Evolutionary conservation across 805 yeast genomes (phyloP).

Genomic region (Zygotorulaspora chibaensis): DNA sequence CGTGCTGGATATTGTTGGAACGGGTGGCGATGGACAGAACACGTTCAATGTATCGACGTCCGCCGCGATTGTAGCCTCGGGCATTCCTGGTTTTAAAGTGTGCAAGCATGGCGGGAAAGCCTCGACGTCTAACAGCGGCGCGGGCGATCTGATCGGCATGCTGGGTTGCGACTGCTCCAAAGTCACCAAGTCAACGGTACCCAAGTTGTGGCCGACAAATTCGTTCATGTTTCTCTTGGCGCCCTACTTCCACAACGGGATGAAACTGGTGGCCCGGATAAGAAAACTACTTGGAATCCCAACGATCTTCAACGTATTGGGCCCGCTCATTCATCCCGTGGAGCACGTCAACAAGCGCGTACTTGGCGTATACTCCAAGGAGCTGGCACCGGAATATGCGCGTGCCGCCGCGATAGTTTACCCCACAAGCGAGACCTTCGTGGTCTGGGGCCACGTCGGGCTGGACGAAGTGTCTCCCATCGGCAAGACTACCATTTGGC

Average conservation of each 20-base stretch:
- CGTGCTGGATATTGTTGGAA: conserved; percentile 80
- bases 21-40: conserved; percentile 98
- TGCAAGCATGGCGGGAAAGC: conserved; percentile 99
- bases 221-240: conserved; percentile 75
- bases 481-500: conserved; percentile 81
- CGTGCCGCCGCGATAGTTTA: conserved; percentile 63
- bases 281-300: conserved; percentile 81
- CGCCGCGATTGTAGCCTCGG: conserved; percentile 90
- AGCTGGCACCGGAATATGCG: conserved; percentile 79
- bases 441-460: conserved; percentile 91
- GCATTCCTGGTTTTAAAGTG: conserved; percentile 63
- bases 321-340: conserved; percentile 91
- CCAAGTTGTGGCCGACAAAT: conserved; percentile 45
- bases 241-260: conserved; percentile 89
- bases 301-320: conserved; percentile 88
- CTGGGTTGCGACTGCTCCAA: conserved; percentile 80
- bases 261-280: conserved; percentile 77
- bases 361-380: conserved; percentile 81
- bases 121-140: conserved; percentile 86
- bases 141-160: conserved; percentile 78
- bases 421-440: conserved; percentile 54
- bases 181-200: conserved; percentile 60
- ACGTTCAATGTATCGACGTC: conserved; percentile 96
- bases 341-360: conserved; percentile 70
- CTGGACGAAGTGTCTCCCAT: conserved; percentile 91